A percentile compares a stretch with the other conserved stretches of the same genome.
phyloP scores from a whole-genome alignment of 768 basidiomycete genomes.

The Psilocybe azurescens region DNA sequence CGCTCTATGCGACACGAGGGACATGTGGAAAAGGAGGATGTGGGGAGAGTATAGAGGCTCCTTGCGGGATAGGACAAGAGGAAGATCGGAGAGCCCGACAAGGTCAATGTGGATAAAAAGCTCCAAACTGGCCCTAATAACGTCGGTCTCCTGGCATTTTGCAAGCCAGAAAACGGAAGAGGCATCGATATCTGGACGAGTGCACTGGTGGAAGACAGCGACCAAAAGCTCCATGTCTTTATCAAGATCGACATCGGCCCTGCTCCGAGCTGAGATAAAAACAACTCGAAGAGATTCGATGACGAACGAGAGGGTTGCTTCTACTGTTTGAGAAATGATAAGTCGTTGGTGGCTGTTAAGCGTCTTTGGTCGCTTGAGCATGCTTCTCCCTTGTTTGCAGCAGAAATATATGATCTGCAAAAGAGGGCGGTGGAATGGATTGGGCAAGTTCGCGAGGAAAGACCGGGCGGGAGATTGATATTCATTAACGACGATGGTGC shows the following conservation, averaged over 20 bases:
- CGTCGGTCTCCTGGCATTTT: constrained; percentile 79
- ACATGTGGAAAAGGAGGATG: constrained; percentile 86
- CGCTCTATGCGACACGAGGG: constrained; percentile 73
- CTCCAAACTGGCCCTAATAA: constrained; percentile 77
- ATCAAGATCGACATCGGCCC: constrained; percentile 69
- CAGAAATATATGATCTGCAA: constrained; percentile 85
- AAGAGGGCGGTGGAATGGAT: constrained; percentile 80
- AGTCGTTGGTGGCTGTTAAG: constrained; percentile 68
- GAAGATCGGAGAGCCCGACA: constrained; percentile 69
- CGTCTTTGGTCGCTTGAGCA: constrained; percentile 52
- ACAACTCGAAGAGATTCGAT: constrained; percentile 70
- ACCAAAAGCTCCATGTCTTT: constrained; percentile 83
- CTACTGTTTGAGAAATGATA: constrained; percentile 61
- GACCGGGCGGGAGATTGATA: constrained; percentile 77
- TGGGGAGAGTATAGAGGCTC: constrained; percentile 77
- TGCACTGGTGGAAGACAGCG: constrained; percentile 84
- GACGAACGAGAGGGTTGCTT: constrained; percentile 65
- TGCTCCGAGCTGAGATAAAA: constrained; percentile 65
- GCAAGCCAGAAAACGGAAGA: constrained; percentile 82
- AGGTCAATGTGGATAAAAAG: constrained; percentile 73
- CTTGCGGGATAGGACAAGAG: constrained; percentile 64
- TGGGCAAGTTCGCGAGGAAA: constrained; percentile 64
- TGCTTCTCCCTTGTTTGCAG: constrained; percentile 60
- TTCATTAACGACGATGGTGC: constrained; percentile 72
- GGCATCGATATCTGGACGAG: constrained; percentile 65